Conservation (phyloP, 2,329 filamentous ascomycete species). For the Lachnellula subtilissima region DNA sequence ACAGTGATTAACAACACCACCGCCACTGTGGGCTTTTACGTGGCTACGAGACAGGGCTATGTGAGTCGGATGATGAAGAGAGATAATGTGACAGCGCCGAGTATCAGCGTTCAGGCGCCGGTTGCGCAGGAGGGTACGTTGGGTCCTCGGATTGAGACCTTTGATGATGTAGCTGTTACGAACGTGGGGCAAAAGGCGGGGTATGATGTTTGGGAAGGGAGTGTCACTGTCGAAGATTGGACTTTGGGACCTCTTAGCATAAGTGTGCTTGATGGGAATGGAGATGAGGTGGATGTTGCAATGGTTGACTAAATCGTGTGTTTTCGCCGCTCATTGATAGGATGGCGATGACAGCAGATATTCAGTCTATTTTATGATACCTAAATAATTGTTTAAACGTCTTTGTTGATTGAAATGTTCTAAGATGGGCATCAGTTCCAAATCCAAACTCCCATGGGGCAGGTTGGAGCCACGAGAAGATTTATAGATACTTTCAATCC, state of each 20-base stretch:
- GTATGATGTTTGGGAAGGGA: conserved; percentile 15
- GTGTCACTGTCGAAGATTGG: background rate
- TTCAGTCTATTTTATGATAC: no score
- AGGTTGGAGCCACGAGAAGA: no score
- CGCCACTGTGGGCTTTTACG: conserved; percentile 10
- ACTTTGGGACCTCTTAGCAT: background rate
- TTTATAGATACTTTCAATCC: no score
- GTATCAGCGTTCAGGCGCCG: conserved; percentile 10
- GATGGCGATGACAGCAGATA: no score
- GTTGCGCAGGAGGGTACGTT: conserved; percentile 15
- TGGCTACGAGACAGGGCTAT: background rate
- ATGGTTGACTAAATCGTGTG: background rate
- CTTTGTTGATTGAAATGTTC: no score
- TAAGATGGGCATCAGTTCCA: no score
- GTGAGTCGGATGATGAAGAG: background rate
- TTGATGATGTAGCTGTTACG: conserved; percentile 1
- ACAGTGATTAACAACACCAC: background rate
- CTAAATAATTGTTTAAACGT: no score
- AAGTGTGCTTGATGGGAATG: background rate
- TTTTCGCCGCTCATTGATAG: no score
- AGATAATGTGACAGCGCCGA: background rate
- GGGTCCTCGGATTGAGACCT: conserved; percentile 11
- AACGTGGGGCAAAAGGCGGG: conserved; percentile 1
- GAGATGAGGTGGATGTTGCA: conserved; percentile 4
- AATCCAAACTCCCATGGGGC: no score